Evolutionary conservation across 805 yeast genomes (phyloP), one percentile per base, ranked within the genome.

Genomic region (Barnettozyma pratensis): DNA sequence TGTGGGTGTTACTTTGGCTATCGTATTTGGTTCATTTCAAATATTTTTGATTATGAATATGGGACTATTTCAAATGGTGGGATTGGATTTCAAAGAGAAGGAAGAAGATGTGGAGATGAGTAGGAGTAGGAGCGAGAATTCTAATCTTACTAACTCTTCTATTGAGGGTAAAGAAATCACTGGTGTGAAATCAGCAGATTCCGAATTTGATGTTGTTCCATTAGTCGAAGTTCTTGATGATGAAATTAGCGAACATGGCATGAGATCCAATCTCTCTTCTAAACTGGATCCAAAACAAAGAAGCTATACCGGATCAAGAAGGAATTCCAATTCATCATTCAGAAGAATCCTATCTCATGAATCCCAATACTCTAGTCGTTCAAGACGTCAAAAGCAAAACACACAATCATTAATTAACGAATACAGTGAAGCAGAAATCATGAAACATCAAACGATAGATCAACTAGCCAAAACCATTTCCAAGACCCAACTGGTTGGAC

Each of bases 21-120:
- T 75, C 62, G 68, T 75, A 42, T 72, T 72, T 53, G 58, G 69
- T 34, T 73, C 79, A 12, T 54, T 73, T 2, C 88, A 85, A 63
- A 73, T 81, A 37, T 72, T 87, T 41, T 65, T 76, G 58, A 80
- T 85, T 66, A 87, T 88, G 75, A 84, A 87, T 58, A 66, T 85
- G 41, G 96, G 97, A 2, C 76, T 86, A 46, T 84, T 83, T 66
- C 73, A 81, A 52, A 65, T 90, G 45, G 72, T 89, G 12, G 85
- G 81, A 39, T 69, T 79, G 62, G 97, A 90, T 62, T 86, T 89
- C 59, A 71, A 75, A 47, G 48, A 47, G 10, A 45, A 41, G 3
- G 48, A 50, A 5, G 25, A 45, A 25, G 47, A 43, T 7, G 41
- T 25, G 19, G 48, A 41, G 4, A 28, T 31, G 45, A 42, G 31